Percentiles rank a stretch among this genome's conserved stretches.
phyloP scores from a whole-genome alignment of 2,329 filamentous ascomycete genomes.

The Pseudogymnoascus sp. region DNA sequence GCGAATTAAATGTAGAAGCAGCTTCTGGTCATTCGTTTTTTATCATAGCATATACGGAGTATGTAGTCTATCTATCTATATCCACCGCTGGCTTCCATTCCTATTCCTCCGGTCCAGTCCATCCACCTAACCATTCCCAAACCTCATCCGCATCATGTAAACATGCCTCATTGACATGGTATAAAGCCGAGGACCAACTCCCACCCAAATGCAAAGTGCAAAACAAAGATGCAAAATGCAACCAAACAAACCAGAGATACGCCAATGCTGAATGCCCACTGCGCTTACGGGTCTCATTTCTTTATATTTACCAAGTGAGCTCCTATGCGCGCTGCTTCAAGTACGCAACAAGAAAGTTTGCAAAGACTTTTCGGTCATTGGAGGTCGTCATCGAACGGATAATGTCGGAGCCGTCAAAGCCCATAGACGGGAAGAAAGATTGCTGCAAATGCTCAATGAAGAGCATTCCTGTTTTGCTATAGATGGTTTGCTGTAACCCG shows the following conservation, averaged over 20 bases:
- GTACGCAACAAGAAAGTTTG: slow-evolving; percentile 54
- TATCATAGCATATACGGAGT: slow-evolving; percentile 2
- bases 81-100: neutral
- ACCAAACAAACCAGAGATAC: slow-evolving; percentile 8
- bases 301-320: slow-evolving; percentile 6
- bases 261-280: slow-evolving; percentile 7
- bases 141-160: slow-evolving; percentile 1
- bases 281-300: slow-evolving; percentile 3
- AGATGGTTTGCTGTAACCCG: slow-evolving; percentile 77
- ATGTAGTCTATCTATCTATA: slow-evolving; percentile 6
- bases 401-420: slow-evolving; percentile 54
- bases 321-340: slow-evolving; percentile 33
- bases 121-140: neutral
- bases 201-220: slow-evolving; percentile 6
- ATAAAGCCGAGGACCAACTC: slow-evolving; percentile 5
- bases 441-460: slow-evolving; percentile 65
- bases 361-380: slow-evolving; percentile 52
- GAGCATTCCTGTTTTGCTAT: slow-evolving; percentile 75
- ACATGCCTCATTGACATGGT: slow-evolving; percentile 8
- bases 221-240: slow-evolving; percentile 6
- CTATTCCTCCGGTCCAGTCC: neutral
- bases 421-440: slow-evolving; percentile 56
- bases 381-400: slow-evolving; percentile 50
- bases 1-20: neutral
- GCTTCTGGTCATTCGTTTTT: neutral